These are phyloP conservation scores for Chrysanthemum seticuspe DNA, from an alignment of 129 eudicot genomes.

Conservation along the genomic window DNA sequence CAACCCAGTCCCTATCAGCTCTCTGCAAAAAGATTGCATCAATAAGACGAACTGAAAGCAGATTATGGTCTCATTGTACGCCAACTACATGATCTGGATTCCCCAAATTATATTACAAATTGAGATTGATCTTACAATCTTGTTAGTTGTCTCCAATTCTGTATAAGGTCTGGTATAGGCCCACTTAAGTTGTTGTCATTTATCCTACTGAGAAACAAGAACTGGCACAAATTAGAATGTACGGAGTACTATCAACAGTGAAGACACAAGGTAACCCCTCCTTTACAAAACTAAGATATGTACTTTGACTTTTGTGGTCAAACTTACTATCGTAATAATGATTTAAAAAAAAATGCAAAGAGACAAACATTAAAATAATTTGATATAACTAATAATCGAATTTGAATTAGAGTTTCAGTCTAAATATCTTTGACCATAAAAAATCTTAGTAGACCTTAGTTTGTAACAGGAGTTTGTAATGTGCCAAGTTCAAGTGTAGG, in stretches of 20 bases:
- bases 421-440: neutral
- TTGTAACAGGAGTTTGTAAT: neutral
- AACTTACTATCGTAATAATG: neutral
- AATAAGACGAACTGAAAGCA: neutral
- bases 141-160: slow-evolving; percentile 8
- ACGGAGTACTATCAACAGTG: neutral
- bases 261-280: neutral
- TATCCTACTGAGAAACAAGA: slow-evolving; percentile 5
- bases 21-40: slow-evolving; percentile 38
- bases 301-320: slow-evolving; percentile 2
- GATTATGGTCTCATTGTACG: neutral
- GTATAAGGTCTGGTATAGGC: neutral
- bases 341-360: no score
- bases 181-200: slow-evolving; percentile 7
- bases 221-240: neutral
- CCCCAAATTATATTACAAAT: no score
- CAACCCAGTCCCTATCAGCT: slow-evolving; percentile 67
- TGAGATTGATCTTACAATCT: slow-evolving; percentile 6
- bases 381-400: no score
- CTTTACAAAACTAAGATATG: neutral
- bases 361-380: no score
- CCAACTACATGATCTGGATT: neutral
- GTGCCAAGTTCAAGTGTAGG: slow-evolving; percentile 2
- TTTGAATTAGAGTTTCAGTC: no score
- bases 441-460: neutral